Base-by-base conservation (phyloP, 345 rosid genomes). In the Pelargonium nanum region DNA sequence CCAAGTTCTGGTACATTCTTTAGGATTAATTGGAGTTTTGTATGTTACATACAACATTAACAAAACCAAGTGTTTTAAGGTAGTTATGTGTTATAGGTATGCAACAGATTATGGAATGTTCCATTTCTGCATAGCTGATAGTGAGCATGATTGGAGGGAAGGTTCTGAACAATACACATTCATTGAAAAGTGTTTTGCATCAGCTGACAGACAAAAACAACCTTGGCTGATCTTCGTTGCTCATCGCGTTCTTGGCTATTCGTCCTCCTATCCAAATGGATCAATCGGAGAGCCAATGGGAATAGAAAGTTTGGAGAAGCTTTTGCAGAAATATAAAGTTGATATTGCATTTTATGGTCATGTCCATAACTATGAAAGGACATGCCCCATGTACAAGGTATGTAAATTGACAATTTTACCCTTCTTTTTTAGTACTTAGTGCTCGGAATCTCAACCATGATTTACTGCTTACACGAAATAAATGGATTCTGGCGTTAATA, bases 311-410 rank as follows among this genome's bases (percentile, higher is more conserved):
- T 51, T 89, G 71, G 94, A 89, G 72, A 84, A 68, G 69, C 84
- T 88, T n/a, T 88, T 90, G 96, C 91, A 86, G 74, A 89, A 84
- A 67, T 83, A 89, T 77, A 86, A 78, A 74, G 96, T 89, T 10
- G 94, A 86, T 76, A 75, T 86, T 24, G 91, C 91, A 56, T 86
- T 83, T 68, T 89, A 59, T 12, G 96, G 96, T 25, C 91, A 89
- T 60, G 79, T 89, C 65, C 96, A 89, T 58, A 89, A 89, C 82
- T 89, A 89, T 44, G 94, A 84, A 75, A 74, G 94, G 62, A 76
- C 88, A 16, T 89, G 96, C 68, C 94, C 89, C 26, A 63, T 89
- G 40, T 86, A 89, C 69, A 72, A 89, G 92, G 88, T 88, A 75
- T 16, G 44, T 23, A 19, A 1, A 23, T 24, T 12, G 26, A 15